Base-by-base conservation (phyloP, 805 yeast genomes). In the Ogataea nonfermentans region DNA sequence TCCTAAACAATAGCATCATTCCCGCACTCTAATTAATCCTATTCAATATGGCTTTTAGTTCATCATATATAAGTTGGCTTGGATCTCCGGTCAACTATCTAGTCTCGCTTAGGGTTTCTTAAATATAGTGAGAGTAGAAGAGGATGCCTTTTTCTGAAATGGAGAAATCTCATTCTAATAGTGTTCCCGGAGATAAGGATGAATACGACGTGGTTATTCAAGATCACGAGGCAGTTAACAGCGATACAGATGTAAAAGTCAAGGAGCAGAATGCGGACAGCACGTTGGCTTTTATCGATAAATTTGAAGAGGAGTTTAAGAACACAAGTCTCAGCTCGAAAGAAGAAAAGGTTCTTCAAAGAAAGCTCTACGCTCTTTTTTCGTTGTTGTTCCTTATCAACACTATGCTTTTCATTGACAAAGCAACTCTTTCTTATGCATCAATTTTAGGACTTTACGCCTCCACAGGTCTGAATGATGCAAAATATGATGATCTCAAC, bases 401-500 rank as follows among this genome's bases (percentile, higher is more conserved):
- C 40, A 51, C 57, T 4, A 39, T 59, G 14, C 33, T 65, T 12
- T 65, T 59, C 49, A 59, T 70, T 41, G 76, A 71, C 49, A 71
- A 71, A 43, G 65, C 69, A 11, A 62, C 73, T 1, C 43, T 71
- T 17, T 59, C 69, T 1, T 71, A 70, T 51, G 59, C 68, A 3
- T 54, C 71, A 0, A 60, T 70, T 25, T 53, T 68, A 19, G 79
- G 71, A 1, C 55, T 76, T 19, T 73, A 65, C 56, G 67, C 61
- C 6, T 76, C 70, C 41, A 72, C 76, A 1, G 67, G 68, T 3
- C 51, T 77, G 19, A 58, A 61, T 19, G 70, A 70, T 47, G 49
- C 64, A 35, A 63, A 62, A 35, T 76, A 72, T 52, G 70, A 71
- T 47, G 71, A 73, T 40, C 61, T 73, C 12, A 73, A 74, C 44